Percentiles rank a stretch among this genome's conserved stretches.
phyloP scores from a whole-genome alignment of 108 stramenopile species.

The Pinguiococcus pyrenoidosus region DNA sequence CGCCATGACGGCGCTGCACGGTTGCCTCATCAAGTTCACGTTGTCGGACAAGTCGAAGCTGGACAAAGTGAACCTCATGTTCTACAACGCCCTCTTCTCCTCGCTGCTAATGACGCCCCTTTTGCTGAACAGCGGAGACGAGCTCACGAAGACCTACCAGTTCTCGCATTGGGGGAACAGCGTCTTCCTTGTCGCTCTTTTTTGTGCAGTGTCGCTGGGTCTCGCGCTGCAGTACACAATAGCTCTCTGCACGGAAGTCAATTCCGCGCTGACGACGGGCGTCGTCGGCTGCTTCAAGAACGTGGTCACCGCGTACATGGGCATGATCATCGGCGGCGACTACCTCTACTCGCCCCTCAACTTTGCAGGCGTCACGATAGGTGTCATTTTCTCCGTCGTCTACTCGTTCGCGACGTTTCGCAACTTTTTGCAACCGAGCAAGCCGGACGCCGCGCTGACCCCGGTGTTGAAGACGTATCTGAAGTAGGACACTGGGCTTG shows the following conservation, averaged over 20 bases:
- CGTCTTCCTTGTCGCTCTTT: not conserved
- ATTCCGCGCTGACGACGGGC: slow-evolving; percentile 44
- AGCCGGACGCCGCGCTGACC: no score
- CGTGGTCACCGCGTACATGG: slow-evolving; percentile 35
- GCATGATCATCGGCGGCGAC: slow-evolving; percentile 39
- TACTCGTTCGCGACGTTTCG: slow-evolving; percentile 36
- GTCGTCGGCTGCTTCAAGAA: slow-evolving; percentile 45
- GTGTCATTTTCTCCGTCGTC: slow-evolving; percentile 28
- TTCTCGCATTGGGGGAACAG: not conserved
- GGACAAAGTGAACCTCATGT: slow-evolving; percentile 40
- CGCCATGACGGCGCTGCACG: not conserved
- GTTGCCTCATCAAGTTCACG: not conserved
- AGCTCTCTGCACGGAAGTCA: slow-evolving; percentile 41
- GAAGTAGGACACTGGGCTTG: no score
- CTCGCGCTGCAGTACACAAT: slow-evolving; percentile 42
- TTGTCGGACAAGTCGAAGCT: slow-evolving; percentile 6
- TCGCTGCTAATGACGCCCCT: not conserved
- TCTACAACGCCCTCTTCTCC: slow-evolving; percentile 27
- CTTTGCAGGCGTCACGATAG: slow-evolving; percentile 33
- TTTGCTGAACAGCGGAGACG: not conserved
- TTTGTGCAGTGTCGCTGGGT: slow-evolving; percentile 27
- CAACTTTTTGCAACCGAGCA: no score
- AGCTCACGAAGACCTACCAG: not conserved
- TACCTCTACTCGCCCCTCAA: slow-evolving; percentile 34
- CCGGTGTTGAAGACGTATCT: no score